Base-by-base conservation (phyloP, 2,329 filamentous ascomycete genomes). In the Thielaviopsis musarum region DNA sequence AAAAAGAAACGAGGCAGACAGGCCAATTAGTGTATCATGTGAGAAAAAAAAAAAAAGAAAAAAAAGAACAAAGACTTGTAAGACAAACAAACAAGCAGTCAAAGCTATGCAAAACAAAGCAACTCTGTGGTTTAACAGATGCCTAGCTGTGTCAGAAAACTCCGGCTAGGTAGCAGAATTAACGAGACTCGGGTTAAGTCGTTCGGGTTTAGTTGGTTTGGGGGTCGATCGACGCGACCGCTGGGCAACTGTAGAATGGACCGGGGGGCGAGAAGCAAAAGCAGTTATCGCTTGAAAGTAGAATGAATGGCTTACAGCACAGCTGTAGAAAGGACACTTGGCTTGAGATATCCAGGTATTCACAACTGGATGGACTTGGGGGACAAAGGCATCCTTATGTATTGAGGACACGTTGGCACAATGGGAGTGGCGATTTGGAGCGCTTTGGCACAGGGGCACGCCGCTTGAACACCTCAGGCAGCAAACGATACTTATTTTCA, bases 391-490 rank as follows among this genome's bases (percentile, higher is more conserved):
- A 58, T 60, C 52, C 59, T 62, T 62, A 62, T 58, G 59, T 62
- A 62, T 59, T 62, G 61, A 62, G 61, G 61, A 62, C 61, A 62
- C 61, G 61, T 62, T 61, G 57, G 53, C 53, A 45, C n/a, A 52
- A 51, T 59, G 49, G 54, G 57, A 24, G 57, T 58, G 55, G 38
- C 52, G 38, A 30, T 52, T 52, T 15, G 7, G 49, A 45, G 48
- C 15, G 28, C 38, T 21, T 48, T 28, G 19, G 54, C 22, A 12
- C n/a, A n/a, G 21, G 28, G 54, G 54, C 24, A 48, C 52, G 21
- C 21, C 22, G 24, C n/a, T 24, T 58, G 19, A 48, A 57, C 28
- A 49, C 60, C 60, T 61, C 24, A 61, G 60, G 60, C 57, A 52
- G 22, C 60, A 59, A 61, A 57, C 24, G 54, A 34, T 61, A 61